Evolutionary conservation across 768 basidiomycete genomes (phyloP).

Genomic region (Suillus tomentosus): DNA sequence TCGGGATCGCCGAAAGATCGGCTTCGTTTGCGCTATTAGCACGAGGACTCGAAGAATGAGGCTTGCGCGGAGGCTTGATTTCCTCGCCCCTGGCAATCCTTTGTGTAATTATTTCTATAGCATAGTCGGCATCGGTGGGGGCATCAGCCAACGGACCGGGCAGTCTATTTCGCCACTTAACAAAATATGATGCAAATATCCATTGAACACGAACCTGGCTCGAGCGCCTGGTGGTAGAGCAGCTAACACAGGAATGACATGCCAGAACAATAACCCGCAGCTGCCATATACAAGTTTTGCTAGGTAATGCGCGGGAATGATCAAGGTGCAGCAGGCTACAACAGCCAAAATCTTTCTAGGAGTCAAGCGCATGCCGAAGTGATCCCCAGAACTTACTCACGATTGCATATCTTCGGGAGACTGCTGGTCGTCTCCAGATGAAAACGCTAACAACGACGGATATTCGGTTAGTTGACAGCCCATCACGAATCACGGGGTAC

Average conservation of each 20-base stretch:
- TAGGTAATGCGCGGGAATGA: slow-evolving; percentile 53
- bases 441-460: slow-evolving; percentile 48
- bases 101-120: slow-evolving; percentile 67
- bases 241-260: slow-evolving; percentile 55
- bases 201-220: slow-evolving; percentile 40
- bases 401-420: slow-evolving; percentile 49
- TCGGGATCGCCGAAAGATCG: not conserved
- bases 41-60: slow-evolving; percentile 19
- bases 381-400: slow-evolving; percentile 35
- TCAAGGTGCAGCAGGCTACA: slow-evolving; percentile 39
- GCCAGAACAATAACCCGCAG: slow-evolving; percentile 63
- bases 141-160: slow-evolving; percentile 50
- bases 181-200: not conserved
- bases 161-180: slow-evolving; percentile 35
- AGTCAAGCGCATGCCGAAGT: slow-evolving; percentile 12
- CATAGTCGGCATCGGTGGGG: slow-evolving; percentile 70
- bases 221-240: slow-evolving; percentile 50
- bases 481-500: slow-evolving; percentile 16
- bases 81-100: slow-evolving; percentile 58
- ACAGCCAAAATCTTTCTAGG: slow-evolving; percentile 38
- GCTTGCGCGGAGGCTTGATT: slow-evolving; percentile 39
- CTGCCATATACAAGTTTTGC: slow-evolving; percentile 48
- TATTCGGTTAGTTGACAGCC: slow-evolving; percentile 5
- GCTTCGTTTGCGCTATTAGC: slow-evolving; percentile 19
- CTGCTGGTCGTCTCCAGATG: slow-evolving; percentile 60